Conservation (phyloP, 2,329 filamentous ascomycete genomes). For the Aspergillus bombycis region DNA sequence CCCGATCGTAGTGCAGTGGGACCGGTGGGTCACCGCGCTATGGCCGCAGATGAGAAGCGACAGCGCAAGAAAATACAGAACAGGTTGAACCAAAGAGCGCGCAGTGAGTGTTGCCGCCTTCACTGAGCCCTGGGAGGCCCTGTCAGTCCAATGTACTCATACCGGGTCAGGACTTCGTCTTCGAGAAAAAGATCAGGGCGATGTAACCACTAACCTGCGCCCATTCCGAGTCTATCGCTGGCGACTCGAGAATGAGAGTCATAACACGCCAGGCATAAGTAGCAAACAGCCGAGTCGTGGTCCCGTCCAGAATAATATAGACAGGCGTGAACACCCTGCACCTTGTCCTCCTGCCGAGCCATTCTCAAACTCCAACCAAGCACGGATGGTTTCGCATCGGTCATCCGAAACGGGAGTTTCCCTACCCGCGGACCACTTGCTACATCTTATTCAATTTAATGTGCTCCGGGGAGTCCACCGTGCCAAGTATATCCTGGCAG, state of each 20-base stretch:
- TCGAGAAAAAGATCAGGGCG: not conserved
- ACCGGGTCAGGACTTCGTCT: slow-evolving; percentile 10
- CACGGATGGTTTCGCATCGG: not conserved
- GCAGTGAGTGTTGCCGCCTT: slow-evolving; percentile 11
- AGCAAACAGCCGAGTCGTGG: too few species aligned
- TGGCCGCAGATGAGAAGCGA: slow-evolving; percentile 4
- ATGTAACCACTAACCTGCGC: not conserved
- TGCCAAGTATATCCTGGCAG: slow-evolving; percentile 26
- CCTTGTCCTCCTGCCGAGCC: not conserved
- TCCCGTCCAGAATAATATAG: not conserved
- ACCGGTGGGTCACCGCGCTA: not conserved
- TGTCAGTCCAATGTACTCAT: not conserved
- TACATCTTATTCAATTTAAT: slow-evolving; percentile 31
- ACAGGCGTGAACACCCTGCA: not conserved
- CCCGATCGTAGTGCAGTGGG: not conserved
- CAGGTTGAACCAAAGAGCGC: slow-evolving; percentile 20
- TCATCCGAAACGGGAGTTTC: not conserved
- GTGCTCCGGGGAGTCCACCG: slow-evolving; percentile 26
- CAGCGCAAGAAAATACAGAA: slow-evolving; percentile 20
- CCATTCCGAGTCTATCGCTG: slow-evolving; percentile 17
- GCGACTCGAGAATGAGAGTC: slow-evolving; percentile 10
- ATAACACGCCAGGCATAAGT: too few species aligned
- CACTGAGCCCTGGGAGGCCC: not conserved
- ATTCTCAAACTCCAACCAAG: not conserved
- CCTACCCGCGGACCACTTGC: slow-evolving; percentile 25